phyloP scores from a whole-genome alignment of 768 basidiomycete species.

The Trametes sanguinea region DNA sequence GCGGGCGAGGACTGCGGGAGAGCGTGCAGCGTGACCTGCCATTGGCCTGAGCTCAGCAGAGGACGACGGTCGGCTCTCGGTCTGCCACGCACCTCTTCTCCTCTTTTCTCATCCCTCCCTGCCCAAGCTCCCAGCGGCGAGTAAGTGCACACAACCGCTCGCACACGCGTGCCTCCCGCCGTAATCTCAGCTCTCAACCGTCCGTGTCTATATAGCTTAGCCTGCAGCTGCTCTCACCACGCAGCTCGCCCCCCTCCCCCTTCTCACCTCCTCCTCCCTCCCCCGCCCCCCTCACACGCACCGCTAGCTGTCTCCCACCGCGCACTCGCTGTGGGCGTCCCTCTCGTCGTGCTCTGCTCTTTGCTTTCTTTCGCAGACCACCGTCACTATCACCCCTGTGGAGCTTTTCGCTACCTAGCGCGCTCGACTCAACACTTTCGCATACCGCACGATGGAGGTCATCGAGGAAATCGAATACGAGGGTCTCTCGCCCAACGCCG shows the following conservation, averaged over 20 bases:
- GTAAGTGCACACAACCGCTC: too few species aligned
- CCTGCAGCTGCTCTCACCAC: conserved; percentile 1
- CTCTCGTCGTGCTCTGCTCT: conserved; percentile 1
- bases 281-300: not conserved
- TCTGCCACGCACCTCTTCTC: not conserved
- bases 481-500: conserved; percentile 71
- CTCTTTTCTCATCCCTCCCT: conserved; percentile 2
- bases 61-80: too few species aligned
- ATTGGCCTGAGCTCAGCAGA: too few species aligned
- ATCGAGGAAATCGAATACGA: conserved; percentile 67
- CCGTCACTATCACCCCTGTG: not conserved
- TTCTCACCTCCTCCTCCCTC: too few species aligned
- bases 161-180: too few species aligned
- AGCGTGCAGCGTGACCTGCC: too few species aligned
- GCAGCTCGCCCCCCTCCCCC: conserved; percentile 15
- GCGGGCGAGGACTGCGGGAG: too few species aligned
- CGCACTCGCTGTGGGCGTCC: not conserved
- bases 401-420: too few species aligned
- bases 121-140: not conserved
- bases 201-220: not conserved
- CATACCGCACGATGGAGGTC: conserved; percentile 35
- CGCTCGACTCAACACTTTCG: not conserved
- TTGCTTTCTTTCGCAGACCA: not conserved
- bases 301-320: not conserved
- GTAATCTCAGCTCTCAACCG: conserved; percentile 1